phyloP scores from a whole-genome alignment of 108 stramenopile species.

The Cyclotella sp. region DNA sequence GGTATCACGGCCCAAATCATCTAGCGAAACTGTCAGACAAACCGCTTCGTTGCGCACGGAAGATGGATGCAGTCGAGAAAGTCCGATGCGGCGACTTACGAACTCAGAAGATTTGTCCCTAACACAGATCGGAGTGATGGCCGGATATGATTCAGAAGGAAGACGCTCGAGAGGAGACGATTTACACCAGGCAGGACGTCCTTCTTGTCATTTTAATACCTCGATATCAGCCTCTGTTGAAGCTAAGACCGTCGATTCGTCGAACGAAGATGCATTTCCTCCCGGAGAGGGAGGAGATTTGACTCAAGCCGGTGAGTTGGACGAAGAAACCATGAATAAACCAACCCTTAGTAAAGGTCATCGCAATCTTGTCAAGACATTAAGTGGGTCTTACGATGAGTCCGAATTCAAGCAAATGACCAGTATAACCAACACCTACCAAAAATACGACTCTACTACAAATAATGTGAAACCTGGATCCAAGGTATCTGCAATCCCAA shows the following conservation, averaged over 20 bases:
- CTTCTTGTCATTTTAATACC: neutral
- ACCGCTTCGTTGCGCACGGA: no score
- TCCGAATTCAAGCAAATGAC: slow-evolving; percentile 10
- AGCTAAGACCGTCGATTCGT: neutral
- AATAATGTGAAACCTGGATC: neutral
- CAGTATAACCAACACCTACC: slow-evolving; percentile 3
- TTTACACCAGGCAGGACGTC: neutral
- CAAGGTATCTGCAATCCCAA: slow-evolving; percentile 1
- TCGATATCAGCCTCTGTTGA: neutral
- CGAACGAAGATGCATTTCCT: no score
- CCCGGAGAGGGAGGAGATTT: no score
- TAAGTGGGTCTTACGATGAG: neutral
- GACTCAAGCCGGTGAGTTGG: no score
- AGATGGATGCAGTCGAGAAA: no score
- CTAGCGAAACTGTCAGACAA: no score
- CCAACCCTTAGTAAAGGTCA: neutral
- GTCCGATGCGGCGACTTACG: no score
- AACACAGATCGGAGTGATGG: no score
- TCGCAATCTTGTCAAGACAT: neutral
- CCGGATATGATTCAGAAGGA: no score
- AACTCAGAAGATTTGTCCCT: no score
- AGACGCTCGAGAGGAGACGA: neutral
- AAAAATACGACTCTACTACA: neutral
- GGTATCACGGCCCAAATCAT: no score
- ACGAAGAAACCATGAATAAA: neutral